Conservation (phyloP, 179 eudicot species). For the Sideroxylon spinosum region DNA sequence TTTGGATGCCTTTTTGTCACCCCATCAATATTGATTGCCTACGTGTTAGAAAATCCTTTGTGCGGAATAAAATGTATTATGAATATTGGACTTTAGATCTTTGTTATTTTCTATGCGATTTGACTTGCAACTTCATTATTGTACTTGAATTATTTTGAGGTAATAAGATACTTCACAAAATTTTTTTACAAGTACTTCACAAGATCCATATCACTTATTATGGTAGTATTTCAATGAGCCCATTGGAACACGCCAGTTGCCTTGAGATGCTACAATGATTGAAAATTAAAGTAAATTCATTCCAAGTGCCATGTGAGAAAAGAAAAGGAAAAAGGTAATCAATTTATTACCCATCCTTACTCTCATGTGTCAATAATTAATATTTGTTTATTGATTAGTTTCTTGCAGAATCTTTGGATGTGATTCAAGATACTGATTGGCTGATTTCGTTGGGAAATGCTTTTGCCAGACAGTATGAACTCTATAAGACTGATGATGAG, state of each 20-base stretch:
- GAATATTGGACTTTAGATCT: background rate
- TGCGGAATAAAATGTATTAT: background rate
- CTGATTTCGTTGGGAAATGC: conserved; percentile 72
- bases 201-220: background rate
- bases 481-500: conserved; percentile 80
- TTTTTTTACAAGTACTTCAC: background rate
- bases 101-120: background rate
- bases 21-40: background rate
- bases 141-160: background rate
- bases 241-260: background rate
- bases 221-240: background rate
- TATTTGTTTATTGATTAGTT: conserved; percentile 48
- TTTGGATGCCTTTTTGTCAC: background rate
- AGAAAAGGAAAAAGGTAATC: background rate
- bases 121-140: background rate
- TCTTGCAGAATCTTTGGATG: conserved; percentile 93
- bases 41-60: background rate
- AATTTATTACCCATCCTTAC: background rate
- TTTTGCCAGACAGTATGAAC: conserved; percentile 70
- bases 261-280: background rate
- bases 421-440: conserved; percentile 83
- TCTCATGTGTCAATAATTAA: background rate
- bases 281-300: background rate
- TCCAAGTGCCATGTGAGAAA: background rate
- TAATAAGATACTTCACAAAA: background rate